Evolutionary conservation across 208 protist genomes (phyloP), one percentile per base, ranked within the genome.

Genomic region (Acanthamoeba polyphaga): DNA sequence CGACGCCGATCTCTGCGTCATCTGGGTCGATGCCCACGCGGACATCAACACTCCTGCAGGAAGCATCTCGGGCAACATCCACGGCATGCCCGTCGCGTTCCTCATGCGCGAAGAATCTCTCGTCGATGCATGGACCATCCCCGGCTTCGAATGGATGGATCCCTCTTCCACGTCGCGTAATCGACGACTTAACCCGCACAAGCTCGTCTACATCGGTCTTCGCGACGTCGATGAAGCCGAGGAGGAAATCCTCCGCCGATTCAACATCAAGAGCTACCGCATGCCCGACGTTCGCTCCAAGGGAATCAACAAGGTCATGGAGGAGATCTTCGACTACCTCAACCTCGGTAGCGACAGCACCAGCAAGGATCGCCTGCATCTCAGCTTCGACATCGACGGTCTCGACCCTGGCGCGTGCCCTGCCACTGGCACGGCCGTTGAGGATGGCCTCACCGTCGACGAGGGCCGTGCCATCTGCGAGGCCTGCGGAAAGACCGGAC

Each of bases 21-120:
- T 98, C 29, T 98, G 97, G 97, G 96, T 98, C 13, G 97, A 98
- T 88, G 97, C 97, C 19, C 97, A 98, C 72, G 97, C 97, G 9
- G 97, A 98, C 82, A 98, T 98, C 95, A 98, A 98, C 95, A 98
- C 97, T 29, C 96, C 97, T 78, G 94, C 82, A 27, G 76, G 94
- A 62, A 97, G 96, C 78, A 22, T 95, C 87, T 96, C 96, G 29
- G 97, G 97, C 74, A 98, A 98, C 95, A 97, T 98, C 19, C 97
- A 98, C 92, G 97, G 97, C 60, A 98, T 98, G 96, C 97, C 97
- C 13, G 78, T 98, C 22, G 3, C 84, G 15, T 91, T 91, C 60
- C 34, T 70, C 53, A 70, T 70, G 58, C 53, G 60, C 53, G 84
- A 91, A 6, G 96, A 97, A 15, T 95, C 97, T 66, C 92, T 98